Percentiles rank a stretch among this genome's conserved stretches.
phyloP scores from a whole-genome alignment of 768 basidiomycete species.

The Lactifluus subvellereus region DNA sequence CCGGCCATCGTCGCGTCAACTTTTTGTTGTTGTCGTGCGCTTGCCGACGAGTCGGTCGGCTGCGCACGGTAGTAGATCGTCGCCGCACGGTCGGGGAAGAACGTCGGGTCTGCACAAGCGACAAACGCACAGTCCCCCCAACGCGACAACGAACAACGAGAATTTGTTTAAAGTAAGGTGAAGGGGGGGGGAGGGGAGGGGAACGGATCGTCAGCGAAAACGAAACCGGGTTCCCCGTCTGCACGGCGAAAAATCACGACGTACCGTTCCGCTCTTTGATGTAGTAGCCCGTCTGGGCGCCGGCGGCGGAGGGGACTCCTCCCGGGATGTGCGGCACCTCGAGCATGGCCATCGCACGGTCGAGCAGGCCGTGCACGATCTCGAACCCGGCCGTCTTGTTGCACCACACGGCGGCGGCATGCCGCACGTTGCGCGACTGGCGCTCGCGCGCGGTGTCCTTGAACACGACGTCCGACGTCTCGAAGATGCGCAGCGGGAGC shows the following conservation, averaged over 20 bases:
- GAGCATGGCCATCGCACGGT: slow-evolving; percentile 93
- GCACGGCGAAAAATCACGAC: neutral
- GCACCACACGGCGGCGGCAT: slow-evolving; percentile 90
- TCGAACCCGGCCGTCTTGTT: slow-evolving; percentile 97
- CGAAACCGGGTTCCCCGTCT: too few species aligned
- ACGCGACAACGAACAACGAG: neutral
- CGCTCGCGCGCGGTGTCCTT: slow-evolving; percentile 76
- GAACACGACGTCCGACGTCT: slow-evolving; percentile 88
- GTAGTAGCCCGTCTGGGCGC: slow-evolving; percentile 81
- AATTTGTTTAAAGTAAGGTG: too few species aligned
- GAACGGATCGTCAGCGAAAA: neutral
- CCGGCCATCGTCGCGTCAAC: slow-evolving; percentile 33
- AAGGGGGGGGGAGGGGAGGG: too few species aligned
- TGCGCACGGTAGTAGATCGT: slow-evolving; percentile 78
- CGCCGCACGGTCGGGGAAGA: slow-evolving; percentile 93
- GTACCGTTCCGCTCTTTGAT: slow-evolving; percentile 79
- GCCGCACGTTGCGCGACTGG: slow-evolving; percentile 81
- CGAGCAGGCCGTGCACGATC: slow-evolving; percentile 89
- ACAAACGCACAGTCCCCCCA: neutral
- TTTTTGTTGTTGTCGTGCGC: slow-evolving; percentile 19
- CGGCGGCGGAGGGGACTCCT: slow-evolving; percentile 46
- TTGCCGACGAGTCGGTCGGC: slow-evolving; percentile 3
- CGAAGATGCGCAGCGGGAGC: slow-evolving; percentile 90
- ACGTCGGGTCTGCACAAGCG: slow-evolving; percentile 66
- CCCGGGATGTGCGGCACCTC: slow-evolving; percentile 77